phyloP scores from a whole-genome alignment of 202 grass and related monocot genomes.

The Panicum hallii region DNA sequence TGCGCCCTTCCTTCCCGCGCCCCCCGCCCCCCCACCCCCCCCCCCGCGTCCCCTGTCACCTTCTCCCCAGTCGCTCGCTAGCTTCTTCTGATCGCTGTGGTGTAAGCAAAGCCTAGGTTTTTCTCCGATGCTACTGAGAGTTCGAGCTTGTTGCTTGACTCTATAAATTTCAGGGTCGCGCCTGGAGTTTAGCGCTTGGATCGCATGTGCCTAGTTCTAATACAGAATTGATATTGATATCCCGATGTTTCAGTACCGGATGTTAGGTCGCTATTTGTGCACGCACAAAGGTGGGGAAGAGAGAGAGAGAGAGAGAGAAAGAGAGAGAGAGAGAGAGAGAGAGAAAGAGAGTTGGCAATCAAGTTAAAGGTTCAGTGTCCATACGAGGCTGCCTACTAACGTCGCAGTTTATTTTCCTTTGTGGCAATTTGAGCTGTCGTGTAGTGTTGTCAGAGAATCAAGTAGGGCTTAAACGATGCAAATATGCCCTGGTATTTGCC shows the following conservation, averaged over 20 bases:
- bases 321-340: neutral
- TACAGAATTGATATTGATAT: neutral
- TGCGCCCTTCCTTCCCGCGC: neutral
- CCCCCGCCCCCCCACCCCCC: no score
- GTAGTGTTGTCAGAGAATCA: neutral
- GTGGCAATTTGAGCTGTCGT: neutral
- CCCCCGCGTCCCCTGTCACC: neutral
- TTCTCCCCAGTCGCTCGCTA: neutral
- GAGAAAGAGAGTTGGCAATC: neutral
- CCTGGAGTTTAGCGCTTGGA: neutral
- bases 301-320: no score
- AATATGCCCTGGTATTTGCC: neutral
- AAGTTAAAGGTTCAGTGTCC: neutral
- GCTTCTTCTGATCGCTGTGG: neutral
- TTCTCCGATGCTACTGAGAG: constrained; percentile 9
- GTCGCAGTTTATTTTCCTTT: neutral
- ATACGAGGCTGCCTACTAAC: neutral
- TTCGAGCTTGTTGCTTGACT: neutral
- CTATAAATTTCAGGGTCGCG: neutral
- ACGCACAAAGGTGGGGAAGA: neutral
- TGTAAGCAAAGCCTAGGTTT: constrained; percentile 19
- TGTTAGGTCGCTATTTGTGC: neutral
- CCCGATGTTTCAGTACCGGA: neutral
- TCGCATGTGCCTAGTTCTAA: neutral
- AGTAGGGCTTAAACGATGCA: neutral